Conservation (phyloP, 2,329 filamentous ascomycete species). For the Chaetomium globosum region DNA sequence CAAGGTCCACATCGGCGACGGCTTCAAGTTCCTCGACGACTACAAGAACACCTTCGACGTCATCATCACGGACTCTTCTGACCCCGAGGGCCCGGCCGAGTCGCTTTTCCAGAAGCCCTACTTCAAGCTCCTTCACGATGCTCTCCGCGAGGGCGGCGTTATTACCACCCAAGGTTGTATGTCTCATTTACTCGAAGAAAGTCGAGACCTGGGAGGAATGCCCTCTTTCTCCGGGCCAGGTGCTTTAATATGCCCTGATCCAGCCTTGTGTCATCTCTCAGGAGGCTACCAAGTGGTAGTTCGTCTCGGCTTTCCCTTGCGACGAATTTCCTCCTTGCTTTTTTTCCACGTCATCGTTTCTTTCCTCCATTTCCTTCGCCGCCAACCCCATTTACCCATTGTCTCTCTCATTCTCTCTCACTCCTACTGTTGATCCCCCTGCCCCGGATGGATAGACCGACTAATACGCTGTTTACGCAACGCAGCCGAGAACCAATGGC, state of each 20-base stretch:
- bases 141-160: slow-evolving; percentile 91
- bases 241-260: slow-evolving; percentile 43
- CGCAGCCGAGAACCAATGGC: slow-evolving; percentile 97
- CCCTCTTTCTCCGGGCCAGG: slow-evolving; percentile 34
- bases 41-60: slow-evolving; percentile 98
- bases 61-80: slow-evolving; percentile 98
- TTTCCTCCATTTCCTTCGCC: background rate
- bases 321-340: slow-evolving; percentile 28
- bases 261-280: slow-evolving; percentile 29
- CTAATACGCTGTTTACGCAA: slow-evolving; percentile 27
- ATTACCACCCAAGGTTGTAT: slow-evolving; percentile 99
- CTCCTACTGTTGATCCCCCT: background rate
- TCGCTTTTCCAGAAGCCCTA: slow-evolving; percentile 98
- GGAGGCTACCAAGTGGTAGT: slow-evolving; percentile 38
- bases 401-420: background rate
- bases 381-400: background rate
- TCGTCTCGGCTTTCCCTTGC: slow-evolving; percentile 35
- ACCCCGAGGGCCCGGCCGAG: slow-evolving; percentile 96
- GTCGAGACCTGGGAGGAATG: slow-evolving; percentile 37
- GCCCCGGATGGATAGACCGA: background rate
- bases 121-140: slow-evolving; percentile 89
- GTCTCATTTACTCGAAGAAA: slow-evolving; percentile 66
- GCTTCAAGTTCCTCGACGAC: slow-evolving; percentile 97
- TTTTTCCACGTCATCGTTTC: slow-evolving; percentile 15
- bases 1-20: slow-evolving; percentile 90